These are phyloP conservation scores for Fusarium algeriense DNA, from an alignment of 2,329 filamentous ascomycete species.

Conservation along the genomic window DNA sequence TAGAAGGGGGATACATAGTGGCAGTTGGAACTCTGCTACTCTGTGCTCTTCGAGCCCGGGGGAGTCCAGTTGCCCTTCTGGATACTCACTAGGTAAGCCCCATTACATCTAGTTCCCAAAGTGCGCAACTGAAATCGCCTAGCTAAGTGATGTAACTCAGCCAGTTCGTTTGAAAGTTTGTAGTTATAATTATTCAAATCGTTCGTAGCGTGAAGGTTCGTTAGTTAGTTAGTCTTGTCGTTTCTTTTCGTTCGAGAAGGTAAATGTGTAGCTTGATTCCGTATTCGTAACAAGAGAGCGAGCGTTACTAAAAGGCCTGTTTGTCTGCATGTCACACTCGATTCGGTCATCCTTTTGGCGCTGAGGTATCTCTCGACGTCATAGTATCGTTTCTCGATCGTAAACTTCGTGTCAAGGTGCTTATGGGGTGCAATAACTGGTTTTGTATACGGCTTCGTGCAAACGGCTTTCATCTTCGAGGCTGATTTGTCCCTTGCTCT, in stretches of 20 bases:
- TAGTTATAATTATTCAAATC: not conserved
- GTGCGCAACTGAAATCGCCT: no score
- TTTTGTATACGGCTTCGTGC: not conserved
- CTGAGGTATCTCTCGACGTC: rapidly evolving
- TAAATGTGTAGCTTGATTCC: not conserved
- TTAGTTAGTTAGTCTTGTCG: not conserved
- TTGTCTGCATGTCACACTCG: not conserved
- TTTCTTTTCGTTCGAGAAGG: not conserved
- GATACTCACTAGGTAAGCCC: no score
- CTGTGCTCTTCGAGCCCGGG: no score
- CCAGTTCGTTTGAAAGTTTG: not conserved
- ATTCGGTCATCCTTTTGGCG: rapidly evolving
- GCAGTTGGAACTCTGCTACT: no score
- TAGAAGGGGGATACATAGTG: not conserved
- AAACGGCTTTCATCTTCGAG: not conserved
- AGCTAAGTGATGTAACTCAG: no score
- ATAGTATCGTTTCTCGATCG: no score
- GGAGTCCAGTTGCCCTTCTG: no score
- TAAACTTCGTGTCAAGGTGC: no score
- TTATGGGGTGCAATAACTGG: not conserved
- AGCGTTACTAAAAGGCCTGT: not conserved
- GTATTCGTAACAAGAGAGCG: not conserved
- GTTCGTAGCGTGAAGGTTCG: no score
- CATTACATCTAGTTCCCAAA: no score
- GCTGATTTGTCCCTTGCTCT: no score